Evolutionary conservation across 345 rosid species (phyloP).

Genomic region (Odontarrhena argentea): DNA sequence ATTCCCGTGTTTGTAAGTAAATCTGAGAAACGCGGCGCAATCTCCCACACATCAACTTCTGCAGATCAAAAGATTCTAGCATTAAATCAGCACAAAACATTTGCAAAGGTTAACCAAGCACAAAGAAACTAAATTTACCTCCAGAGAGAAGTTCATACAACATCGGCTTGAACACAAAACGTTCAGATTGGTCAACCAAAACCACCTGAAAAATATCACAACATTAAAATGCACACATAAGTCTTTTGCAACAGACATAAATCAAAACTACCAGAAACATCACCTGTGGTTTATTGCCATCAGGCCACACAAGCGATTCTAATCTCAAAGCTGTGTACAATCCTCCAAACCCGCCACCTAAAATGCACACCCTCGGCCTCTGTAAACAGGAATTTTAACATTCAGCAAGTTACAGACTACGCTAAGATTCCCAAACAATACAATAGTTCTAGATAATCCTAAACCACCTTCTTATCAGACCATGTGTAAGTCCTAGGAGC

Average conservation of each 20-base stretch:
- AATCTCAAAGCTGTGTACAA: constrained; percentile 87
- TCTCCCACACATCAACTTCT: constrained; percentile 98
- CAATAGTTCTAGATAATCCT: background rate
- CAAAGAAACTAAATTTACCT: constrained; percentile 48
- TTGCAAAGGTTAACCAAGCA: constrained; percentile 15
- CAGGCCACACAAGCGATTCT: constrained; percentile 89
- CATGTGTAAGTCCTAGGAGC: constrained; percentile 40
- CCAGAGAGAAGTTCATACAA: constrained; percentile 89
- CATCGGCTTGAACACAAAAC: constrained; percentile 96
- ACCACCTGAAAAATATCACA: constrained; percentile 55
- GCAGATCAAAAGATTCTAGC: constrained; percentile 34
- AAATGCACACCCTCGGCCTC: constrained; percentile 43
- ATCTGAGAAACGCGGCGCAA: constrained; percentile 91
- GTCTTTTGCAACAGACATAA: background rate
- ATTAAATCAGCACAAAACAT: constrained; percentile 18
- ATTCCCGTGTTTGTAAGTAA: constrained; percentile 74
- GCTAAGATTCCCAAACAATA: background rate
- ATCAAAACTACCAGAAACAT: background rate
- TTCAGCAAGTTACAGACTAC: background rate
- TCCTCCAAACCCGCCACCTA: constrained; percentile 71
- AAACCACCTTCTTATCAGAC: constrained; percentile 44
- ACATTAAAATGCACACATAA: background rate
- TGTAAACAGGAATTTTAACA: constrained; percentile 13
- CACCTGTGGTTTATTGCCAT: constrained; percentile 60
- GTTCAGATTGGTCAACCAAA: constrained; percentile 91